These are phyloP conservation scores for Solanum medicagineum DNA, from an alignment of 257 asterid genomes.

Conservation along the genomic window DNA sequence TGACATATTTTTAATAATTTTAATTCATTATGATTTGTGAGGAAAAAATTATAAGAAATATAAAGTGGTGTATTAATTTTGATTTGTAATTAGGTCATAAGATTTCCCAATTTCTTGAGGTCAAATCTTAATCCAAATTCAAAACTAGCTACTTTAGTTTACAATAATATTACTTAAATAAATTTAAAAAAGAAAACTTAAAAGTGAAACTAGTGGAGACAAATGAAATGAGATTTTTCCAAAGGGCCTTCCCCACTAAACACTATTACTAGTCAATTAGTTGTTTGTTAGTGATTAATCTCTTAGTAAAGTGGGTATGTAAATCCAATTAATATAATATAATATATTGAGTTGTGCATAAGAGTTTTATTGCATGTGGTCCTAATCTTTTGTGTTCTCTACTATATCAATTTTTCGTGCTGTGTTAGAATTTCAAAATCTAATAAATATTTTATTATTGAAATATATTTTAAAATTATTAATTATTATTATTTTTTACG, in stretches of 20 bases:
- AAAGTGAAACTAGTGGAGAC: neutral
- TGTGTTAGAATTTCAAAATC: no score
- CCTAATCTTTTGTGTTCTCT: neutral
- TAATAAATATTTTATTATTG: no score
- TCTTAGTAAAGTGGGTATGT: neutral
- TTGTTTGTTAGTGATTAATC: neutral
- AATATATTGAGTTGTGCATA: neutral
- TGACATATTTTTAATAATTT: neutral
- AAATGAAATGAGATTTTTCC: neutral
- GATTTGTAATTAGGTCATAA: neutral
- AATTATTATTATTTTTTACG: no score
- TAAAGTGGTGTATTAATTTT: neutral
- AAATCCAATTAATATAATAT: neutral
- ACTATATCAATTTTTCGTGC: no score
- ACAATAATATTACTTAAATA: neutral
- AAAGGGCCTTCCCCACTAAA: neutral
- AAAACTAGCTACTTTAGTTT: neutral
- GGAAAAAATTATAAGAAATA: neutral
- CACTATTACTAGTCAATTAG: neutral
- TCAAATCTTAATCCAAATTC: neutral
- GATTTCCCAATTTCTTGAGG: neutral
- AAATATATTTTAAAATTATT: rapidly evolving
- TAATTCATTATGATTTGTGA: neutral
- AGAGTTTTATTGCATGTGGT: neutral
- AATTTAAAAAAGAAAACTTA: neutral